phyloP scores from a whole-genome alignment of 352 stramenopile genomes.

The Globisporangium emineosum region DNA sequence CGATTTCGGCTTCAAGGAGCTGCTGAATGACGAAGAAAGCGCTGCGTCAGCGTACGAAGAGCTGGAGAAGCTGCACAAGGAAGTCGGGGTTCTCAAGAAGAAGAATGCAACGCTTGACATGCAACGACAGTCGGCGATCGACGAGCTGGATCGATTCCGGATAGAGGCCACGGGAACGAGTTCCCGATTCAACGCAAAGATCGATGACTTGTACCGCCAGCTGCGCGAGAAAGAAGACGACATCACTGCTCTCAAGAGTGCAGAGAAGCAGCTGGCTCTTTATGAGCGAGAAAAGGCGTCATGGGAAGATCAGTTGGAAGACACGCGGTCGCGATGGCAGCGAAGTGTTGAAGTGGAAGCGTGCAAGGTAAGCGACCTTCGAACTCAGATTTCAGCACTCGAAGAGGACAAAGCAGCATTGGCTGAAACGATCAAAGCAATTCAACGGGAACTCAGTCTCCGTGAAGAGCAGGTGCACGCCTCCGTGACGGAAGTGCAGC shows the following conservation, averaged over 20 bases:
- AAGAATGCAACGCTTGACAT: conserved; percentile 25
- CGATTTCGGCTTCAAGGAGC: conserved; percentile 65
- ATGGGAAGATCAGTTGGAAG: conserved; percentile 34
- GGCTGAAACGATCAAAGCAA: conserved; percentile 20
- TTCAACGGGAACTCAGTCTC: conserved; percentile 26
- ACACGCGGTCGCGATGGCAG: conserved; percentile 36
- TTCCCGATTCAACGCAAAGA: conserved; percentile 36
- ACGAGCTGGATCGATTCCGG: conserved; percentile 36
- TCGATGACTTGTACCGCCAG: conserved; percentile 56
- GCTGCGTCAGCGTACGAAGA: conserved; percentile 39
- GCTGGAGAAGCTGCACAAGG: conserved; percentile 39
- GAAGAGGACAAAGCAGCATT: conserved; percentile 34
- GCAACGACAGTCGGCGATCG: conserved; percentile 23
- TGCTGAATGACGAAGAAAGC: conserved; percentile 62
- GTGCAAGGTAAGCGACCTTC: conserved; percentile 37
- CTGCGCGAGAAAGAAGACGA: conserved; percentile 46
- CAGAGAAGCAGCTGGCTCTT: conserved; percentile 32
- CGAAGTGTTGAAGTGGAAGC: conserved; percentile 34
- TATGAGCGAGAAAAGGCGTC: conserved; percentile 42
- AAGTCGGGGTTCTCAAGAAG: conserved; percentile 43
- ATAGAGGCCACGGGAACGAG: conserved; percentile 24
- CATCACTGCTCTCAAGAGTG: conserved; percentile 33
- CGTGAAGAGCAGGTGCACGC: conserved; percentile 26
- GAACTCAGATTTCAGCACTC: conserved; percentile 30
- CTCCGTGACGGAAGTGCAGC: conserved; percentile 18